phyloP scores from a whole-genome alignment of 495 filamentous ascomycete species.

The Hypoxylon cercidicola region DNA sequence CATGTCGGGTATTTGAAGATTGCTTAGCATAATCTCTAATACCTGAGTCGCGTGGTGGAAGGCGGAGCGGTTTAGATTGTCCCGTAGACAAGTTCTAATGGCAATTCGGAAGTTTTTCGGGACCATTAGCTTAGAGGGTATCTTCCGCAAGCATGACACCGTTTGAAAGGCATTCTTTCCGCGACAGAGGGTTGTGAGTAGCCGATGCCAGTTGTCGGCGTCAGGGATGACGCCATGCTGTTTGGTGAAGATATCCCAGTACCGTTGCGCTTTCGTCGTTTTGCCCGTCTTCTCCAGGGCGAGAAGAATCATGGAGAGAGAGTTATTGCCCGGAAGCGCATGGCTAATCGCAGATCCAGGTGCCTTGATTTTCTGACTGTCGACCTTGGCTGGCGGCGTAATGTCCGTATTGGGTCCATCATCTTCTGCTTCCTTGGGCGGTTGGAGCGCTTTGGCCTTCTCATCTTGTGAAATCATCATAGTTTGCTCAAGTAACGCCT shows the following conservation, averaged over 20 bases:
- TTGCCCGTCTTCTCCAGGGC: slow-evolving; percentile 65
- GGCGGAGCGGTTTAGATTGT: slow-evolving; percentile 73
- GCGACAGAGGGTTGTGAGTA: slow-evolving; percentile 73
- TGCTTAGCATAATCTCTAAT: slow-evolving; percentile 64
- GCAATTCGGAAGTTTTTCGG: slow-evolving; percentile 74
- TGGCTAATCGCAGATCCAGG: slow-evolving; percentile 40
- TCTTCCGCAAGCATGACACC: slow-evolving; percentile 63
- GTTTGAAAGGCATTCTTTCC: slow-evolving; percentile 67
- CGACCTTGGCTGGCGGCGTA: neutral
- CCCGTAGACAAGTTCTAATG: slow-evolving; percentile 72
- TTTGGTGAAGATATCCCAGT: slow-evolving; percentile 78
- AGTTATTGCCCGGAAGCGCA: slow-evolving; percentile 69
- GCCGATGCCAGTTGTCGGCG: slow-evolving; percentile 68
- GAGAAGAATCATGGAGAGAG: slow-evolving; percentile 74
- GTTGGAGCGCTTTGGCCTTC: slow-evolving; percentile 26
- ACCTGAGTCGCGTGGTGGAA: slow-evolving; percentile 67
- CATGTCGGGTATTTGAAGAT: slow-evolving; percentile 56
- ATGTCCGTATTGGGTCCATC: slow-evolving; percentile 3
- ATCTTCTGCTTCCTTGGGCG: slow-evolving; percentile 3
- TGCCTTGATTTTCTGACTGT: neutral
- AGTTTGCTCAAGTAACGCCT: slow-evolving; percentile 79
- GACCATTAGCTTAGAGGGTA: slow-evolving; percentile 53
- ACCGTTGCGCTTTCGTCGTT: slow-evolving; percentile 63
- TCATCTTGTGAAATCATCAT: slow-evolving; percentile 71
- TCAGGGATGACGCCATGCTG: slow-evolving; percentile 72